Conservation (phyloP, 2,329 filamentous ascomycete species). For the Fusarium drepaniforme region DNA sequence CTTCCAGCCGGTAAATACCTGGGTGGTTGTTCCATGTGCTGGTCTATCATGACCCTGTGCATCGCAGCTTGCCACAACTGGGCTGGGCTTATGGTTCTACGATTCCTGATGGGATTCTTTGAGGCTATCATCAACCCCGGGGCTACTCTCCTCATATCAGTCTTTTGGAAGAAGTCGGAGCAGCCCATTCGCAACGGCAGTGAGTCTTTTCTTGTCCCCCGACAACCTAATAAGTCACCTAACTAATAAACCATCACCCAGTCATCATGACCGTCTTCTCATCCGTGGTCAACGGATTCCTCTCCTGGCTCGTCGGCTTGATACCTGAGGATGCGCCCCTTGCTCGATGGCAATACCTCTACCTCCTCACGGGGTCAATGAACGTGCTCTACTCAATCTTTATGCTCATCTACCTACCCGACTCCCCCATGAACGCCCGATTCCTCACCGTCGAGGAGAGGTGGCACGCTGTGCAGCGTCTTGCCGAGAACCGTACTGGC, state of each 20-base stretch:
- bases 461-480: slow-evolving; percentile 1
- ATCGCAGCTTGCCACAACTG: slow-evolving; percentile 27
- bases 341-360: slow-evolving; percentile 38
- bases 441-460: slow-evolving; percentile 8
- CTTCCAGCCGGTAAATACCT: slow-evolving; percentile 13
- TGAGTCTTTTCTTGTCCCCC: slow-evolving; percentile 6
- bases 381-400: slow-evolving; percentile 10
- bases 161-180: slow-evolving; percentile 28
- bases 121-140: slow-evolving; percentile 29
- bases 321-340: slow-evolving; percentile 42
- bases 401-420: not conserved
- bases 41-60: slow-evolving; percentile 26
- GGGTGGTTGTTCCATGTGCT: slow-evolving; percentile 28
- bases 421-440: slow-evolving; percentile 7
- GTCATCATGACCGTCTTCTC: slow-evolving; percentile 32
- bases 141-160: slow-evolving; percentile 18
- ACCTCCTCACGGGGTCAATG: slow-evolving; percentile 35
- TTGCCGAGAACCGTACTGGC: slow-evolving; percentile 22
- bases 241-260: not conserved
- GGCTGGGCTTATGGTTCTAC: slow-evolving; percentile 28
- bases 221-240: not conserved
- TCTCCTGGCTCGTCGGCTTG: slow-evolving; percentile 51
- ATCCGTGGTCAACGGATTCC: slow-evolving; percentile 44
- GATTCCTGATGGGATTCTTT: slow-evolving; percentile 28
- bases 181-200: slow-evolving; percentile 32